Evolutionary conservation across 2,329 filamentous ascomycete species (phyloP).

Genomic region (Cryphonectria naterciae): DNA sequence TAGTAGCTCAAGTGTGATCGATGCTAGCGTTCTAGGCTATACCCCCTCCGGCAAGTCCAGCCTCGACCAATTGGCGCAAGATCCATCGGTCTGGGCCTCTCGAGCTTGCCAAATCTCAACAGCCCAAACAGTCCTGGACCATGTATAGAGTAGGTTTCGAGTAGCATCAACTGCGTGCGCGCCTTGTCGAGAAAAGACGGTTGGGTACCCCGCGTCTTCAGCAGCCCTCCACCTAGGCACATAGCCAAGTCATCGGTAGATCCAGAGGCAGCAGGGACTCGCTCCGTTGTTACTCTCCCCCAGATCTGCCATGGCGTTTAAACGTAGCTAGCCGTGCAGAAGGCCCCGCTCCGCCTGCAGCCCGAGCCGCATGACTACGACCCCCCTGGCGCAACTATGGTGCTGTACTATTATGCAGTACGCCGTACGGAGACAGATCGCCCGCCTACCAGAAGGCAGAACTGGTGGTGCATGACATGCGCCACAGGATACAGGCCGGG

Average conservation of each 20-base stretch:
- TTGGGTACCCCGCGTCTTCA: not conserved
- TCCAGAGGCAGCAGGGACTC: not conserved
- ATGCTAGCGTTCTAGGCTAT: not conserved
- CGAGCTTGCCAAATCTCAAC: not conserved
- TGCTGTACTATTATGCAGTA: not conserved
- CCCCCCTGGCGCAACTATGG: conserved; percentile 3
- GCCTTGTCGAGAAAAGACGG: not conserved
- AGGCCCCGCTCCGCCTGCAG: conserved; percentile 1
- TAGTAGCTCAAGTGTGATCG: not conserved
- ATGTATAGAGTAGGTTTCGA: not conserved
- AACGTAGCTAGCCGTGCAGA: conserved; percentile 4
- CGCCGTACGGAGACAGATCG: not conserved
- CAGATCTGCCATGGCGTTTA: conserved; percentile 1
- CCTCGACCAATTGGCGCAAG: not conserved
- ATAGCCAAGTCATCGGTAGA: not conserved
- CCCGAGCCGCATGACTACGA: conserved; percentile 5
- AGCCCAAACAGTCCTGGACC: not conserved
- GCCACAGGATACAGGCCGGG: not conserved
- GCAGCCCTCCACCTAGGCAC: not conserved
- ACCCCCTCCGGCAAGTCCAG: conserved; percentile 7
- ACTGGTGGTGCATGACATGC: not conserved
- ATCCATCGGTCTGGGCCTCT: not conserved
- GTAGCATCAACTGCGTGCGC: not conserved
- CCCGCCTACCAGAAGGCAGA: conserved; percentile 4
- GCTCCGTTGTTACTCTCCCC: not conserved